Percentiles rank a stretch among this genome's conserved stretches.
These are phyloP conservation scores for Musa beccarii DNA, from an alignment of 176 grass and related monocot genomes.

Conservation along the genomic window DNA sequence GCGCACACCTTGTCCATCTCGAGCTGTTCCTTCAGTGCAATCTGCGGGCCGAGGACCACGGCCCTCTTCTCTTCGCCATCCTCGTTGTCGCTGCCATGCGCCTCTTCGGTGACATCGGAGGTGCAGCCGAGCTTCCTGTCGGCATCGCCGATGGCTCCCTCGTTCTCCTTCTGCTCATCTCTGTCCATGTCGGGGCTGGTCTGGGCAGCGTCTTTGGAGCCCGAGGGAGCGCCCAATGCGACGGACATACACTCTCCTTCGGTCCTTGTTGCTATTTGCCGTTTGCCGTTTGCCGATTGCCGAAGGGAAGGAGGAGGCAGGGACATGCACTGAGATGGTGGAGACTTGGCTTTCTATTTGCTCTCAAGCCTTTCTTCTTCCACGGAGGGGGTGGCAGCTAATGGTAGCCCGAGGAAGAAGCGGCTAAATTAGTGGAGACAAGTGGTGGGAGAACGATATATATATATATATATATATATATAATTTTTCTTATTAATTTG, in stretches of 20 bases:
- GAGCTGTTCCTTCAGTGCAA: conserved; percentile 96
- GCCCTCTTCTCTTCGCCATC: conserved; percentile 33
- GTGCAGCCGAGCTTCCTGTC: conserved; percentile 31
- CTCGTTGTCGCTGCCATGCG: conserved; percentile 27
- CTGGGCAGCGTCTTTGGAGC: conserved; percentile 32
- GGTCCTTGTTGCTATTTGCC: no score
- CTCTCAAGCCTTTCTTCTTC: no score
- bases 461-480: background rate
- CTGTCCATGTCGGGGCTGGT: background rate
- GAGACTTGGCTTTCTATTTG: no score
- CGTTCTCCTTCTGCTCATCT: background rate
- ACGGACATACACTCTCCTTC: conserved; percentile 42
- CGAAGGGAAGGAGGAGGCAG: no score
- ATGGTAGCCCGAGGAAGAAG: background rate
- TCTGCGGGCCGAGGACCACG: conserved; percentile 65
- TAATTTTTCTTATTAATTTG: background rate
- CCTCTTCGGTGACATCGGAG: conserved; percentile 9
- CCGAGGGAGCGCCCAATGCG: conserved; percentile 53
- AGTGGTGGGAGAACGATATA: background rate
- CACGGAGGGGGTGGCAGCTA: no score
- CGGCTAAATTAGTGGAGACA: background rate
- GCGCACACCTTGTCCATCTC: conserved; percentile 86
- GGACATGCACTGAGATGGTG: no score
- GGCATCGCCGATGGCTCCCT: background rate
- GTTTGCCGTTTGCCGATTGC: no score